Base-by-base conservation (phyloP, 306 rosid genomes). In the Gillenia trifoliata region DNA sequence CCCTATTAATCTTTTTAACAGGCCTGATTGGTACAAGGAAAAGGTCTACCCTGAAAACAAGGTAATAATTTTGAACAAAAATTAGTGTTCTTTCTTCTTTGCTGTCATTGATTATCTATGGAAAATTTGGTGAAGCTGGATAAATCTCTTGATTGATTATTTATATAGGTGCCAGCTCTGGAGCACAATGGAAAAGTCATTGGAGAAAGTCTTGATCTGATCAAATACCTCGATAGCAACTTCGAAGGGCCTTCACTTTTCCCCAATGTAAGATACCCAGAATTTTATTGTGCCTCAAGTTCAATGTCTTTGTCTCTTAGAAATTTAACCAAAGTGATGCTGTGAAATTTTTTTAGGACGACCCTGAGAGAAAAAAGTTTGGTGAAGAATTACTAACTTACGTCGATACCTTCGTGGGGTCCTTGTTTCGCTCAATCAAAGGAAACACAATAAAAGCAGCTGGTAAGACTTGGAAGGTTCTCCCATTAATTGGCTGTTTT, bases 11-110 rank as follows among this genome's bases (percentile, higher is more conserved):
- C 97, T 93, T 56, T 70, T 22, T 34, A 45, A 85, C 73, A 91
- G 96, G 86, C 98, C 97, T 72, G 83, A 85, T 66, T 92, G 96
- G 96, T 92, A 88, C 61, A 87, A 87, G 86, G 96, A 92, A 74
- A 92, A 90, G 71, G 89, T 92, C 63, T 85, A 88, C 81, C 85
- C 89, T 40, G 77, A 52, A 82, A 90, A 88, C 68, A 88, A 88
- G 88, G 91, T 88, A 63, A 41, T 64, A 25, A 49, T 25, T 62
- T 17, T 66, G 30, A 62, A 52, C 61, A 38, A 52, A 47, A 25
- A 45, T 45, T 45, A 45, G 20, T 16, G 50, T 45, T 59, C 59
- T 34, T 10, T n/a, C 50, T 66, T 56, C 61, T 66, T 67, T 68
- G 43, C 71, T 50, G 10, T 26, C 5, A 16, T 59, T 67, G 16